These are phyloP conservation scores for Candida saitoana DNA, from an alignment of 805 yeast species.

Conservation along the genomic window DNA sequence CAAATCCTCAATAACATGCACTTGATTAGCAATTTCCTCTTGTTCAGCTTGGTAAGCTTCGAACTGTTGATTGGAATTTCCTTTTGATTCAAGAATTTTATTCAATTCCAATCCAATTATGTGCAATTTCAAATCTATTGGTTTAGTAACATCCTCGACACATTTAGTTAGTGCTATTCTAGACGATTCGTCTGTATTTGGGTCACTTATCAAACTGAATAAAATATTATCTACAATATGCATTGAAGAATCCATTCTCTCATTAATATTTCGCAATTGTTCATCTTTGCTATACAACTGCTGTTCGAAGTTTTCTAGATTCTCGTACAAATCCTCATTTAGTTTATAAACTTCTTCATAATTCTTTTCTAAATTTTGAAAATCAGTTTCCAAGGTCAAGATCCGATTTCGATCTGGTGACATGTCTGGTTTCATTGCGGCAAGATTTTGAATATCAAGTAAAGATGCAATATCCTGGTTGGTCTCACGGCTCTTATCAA, in stretches of 20 bases:
- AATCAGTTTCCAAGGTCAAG: constrained; percentile 17
- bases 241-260: constrained; percentile 12
- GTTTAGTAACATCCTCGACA: constrained; percentile 12
- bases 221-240: constrained; percentile 19
- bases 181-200: constrained; percentile 14
- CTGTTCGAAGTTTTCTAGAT: constrained; percentile 30
- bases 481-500: constrained; percentile 16
- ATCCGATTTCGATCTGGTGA: constrained; percentile 4
- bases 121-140: constrained; percentile 22
- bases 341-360: constrained; percentile 33
- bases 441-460: constrained; percentile 5
- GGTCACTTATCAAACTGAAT: constrained; percentile 15
- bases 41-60: not conserved
- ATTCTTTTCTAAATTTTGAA: constrained; percentile 18
- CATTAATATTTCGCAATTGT: constrained; percentile 12
- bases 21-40: constrained; percentile 9
- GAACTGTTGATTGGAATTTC: not conserved
- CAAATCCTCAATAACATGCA: constrained; percentile 17
- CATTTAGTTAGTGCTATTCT: constrained; percentile 15
- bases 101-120: constrained; percentile 18
- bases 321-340: constrained; percentile 36
- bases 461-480: constrained; percentile 1
- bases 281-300: constrained; percentile 27
- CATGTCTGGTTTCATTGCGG: not conserved
- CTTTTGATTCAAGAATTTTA: constrained; percentile 10